Evolutionary conservation across 345 rosid genomes (phyloP).

Genomic region (Fremontodendron californicum): DNA sequence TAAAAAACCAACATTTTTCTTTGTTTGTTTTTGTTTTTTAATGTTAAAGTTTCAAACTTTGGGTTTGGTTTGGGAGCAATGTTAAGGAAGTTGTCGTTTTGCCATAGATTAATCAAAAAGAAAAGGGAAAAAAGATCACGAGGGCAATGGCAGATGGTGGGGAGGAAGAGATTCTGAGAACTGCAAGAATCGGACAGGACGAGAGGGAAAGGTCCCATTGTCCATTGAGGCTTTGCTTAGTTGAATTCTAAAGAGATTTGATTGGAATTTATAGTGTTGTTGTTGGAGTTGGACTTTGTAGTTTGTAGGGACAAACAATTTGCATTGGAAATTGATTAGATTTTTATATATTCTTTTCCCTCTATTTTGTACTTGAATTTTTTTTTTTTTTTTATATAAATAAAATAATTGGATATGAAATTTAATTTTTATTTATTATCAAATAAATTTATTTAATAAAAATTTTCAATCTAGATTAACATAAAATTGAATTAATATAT

Average conservation of each 20-base stretch:
- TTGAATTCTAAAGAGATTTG: not conserved
- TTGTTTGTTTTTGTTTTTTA: not conserved
- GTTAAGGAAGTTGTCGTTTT: not conserved
- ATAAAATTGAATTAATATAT: no score
- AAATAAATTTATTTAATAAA: no score
- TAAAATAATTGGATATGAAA: no score
- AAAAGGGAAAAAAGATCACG: not conserved
- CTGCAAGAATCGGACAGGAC: not conserved
- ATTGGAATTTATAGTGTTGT: conserved; percentile 1
- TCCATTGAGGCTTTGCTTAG: not conserved
- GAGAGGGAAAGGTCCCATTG: not conserved
- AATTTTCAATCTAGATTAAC: no score
- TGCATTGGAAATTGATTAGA: not conserved
- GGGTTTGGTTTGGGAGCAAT: not conserved
- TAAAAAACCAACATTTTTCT: not conserved
- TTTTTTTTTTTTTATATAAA: no score
- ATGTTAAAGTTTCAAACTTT: not conserved
- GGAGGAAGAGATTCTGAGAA: not conserved
- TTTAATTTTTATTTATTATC: no score
- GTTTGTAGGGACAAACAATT: not conserved
- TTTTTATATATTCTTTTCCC: no score
- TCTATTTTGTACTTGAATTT: not conserved
- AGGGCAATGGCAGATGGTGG: not conserved
- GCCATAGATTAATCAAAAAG: not conserved
- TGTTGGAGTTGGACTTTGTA: not conserved